phyloP scores from a whole-genome alignment of 2,329 filamentous ascomycete genomes.

The Exophiala sp. region DNA sequence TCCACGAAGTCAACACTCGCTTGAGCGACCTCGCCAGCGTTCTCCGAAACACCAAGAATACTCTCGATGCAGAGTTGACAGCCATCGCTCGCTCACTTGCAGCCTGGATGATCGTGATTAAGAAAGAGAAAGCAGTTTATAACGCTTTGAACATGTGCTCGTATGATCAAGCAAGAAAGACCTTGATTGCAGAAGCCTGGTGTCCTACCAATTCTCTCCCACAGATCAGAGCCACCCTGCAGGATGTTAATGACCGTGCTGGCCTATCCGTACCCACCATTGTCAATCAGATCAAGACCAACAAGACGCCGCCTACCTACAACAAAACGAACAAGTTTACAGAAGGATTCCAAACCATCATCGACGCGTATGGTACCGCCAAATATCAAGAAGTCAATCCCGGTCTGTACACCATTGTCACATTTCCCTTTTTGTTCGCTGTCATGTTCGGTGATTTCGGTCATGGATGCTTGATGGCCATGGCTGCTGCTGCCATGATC shows the following conservation, averaged over 20 bases:
- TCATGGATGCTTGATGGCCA: slow-evolving; percentile 84
- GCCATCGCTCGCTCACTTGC: slow-evolving; percentile 90
- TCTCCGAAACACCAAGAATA: slow-evolving; percentile 89
- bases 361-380: slow-evolving; percentile 95
- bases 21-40: slow-evolving; percentile 89
- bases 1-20: slow-evolving; percentile 94
- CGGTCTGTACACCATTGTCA: slow-evolving; percentile 89
- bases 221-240: slow-evolving; percentile 85
- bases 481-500: slow-evolving; percentile 85
- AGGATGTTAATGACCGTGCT: slow-evolving; percentile 94
- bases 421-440: slow-evolving; percentile 98
- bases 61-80: slow-evolving; percentile 84
- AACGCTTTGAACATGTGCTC: slow-evolving; percentile 94
- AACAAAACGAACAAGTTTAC: slow-evolving; percentile 99
- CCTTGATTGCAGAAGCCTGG: slow-evolving; percentile 96
- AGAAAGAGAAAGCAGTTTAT: slow-evolving; percentile 98
- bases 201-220: slow-evolving; percentile 87
- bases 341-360: slow-evolving; percentile 96
- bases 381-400: slow-evolving; percentile 98
- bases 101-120: slow-evolving; percentile 95
- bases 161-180: slow-evolving; percentile 92
- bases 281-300: slow-evolving; percentile 95
- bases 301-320: slow-evolving; percentile 95
- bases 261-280: slow-evolving; percentile 97
- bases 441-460: slow-evolving; percentile 99